Evolutionary conservation across 345 rosid species (phyloP), one percentile per base, ranked within the genome.

Genomic region (Gossypium herbaceum): DNA sequence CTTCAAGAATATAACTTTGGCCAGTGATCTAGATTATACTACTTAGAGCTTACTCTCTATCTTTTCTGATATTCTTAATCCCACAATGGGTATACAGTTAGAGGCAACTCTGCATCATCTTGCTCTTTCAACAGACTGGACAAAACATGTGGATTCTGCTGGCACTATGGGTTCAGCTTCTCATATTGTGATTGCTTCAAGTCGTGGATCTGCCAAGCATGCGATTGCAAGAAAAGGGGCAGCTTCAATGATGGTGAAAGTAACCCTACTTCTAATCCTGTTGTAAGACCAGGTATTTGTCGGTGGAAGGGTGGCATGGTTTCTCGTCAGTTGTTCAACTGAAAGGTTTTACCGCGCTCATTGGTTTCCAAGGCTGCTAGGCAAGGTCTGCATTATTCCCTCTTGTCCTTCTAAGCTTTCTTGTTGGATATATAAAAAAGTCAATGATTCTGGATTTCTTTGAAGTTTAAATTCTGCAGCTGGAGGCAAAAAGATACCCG

Each of bases 291-390:
- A 72, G 68, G 85, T 72, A 84, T 93, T 82, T 85, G 80, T 78
- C 92, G 97, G 97, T 90, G 98, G 97, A 94, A 98, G 76, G 98
- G 98, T 72, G 98, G 98, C 67, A 79, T 78, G 77, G 73, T 92
- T 71, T 92, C 98, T 75, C 87, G 93, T 72, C 86, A 71, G 75
- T 71, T 92, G 78, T 94, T 90, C 85, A 90, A 73, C 77, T 94
- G 98, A 95, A 94, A 94, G 87, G 89, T 71, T 57, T 81, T 92
- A 76, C 97, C 98, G 76, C 75, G 43, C 61, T 77, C 86, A 70
- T 80, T 94, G 81, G 85, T 77, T 60, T 86, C 89, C 55, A 94
- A 88, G 85, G 97, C 97, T 80, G 96, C 98, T 70, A 85, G 94
- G 87, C 89, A 91, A 90, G 98, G 98, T 94, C 77, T 74, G 67